Evolutionary conservation across 352 stramenopile species (phyloP).

Genomic region (Pythium plurisporium): DNA sequence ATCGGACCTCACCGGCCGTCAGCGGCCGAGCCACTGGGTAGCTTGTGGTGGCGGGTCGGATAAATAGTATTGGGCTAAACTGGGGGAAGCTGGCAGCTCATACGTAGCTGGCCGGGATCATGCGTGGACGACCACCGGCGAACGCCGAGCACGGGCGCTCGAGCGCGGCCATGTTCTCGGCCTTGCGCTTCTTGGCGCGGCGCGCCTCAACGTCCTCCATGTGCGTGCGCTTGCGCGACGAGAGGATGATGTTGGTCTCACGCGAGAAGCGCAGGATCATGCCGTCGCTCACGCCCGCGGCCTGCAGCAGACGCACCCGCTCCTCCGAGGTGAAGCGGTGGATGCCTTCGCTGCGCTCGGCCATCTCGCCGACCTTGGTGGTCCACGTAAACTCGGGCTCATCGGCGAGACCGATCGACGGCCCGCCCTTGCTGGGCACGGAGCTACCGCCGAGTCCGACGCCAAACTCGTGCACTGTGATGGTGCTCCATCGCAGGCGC

Average conservation of each 20-base stretch:
- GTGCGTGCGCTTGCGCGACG: slow-evolving; percentile 28
- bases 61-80: slow-evolving; percentile 39
- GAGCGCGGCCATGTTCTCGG: slow-evolving; percentile 34
- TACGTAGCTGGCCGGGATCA: slow-evolving; percentile 62
- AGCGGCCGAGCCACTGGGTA: background rate
- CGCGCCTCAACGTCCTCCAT: slow-evolving; percentile 13
- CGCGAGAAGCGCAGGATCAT: slow-evolving; percentile 38
- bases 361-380: slow-evolving; percentile 47
- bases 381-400: slow-evolving; percentile 44
- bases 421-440: slow-evolving; percentile 31
- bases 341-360: slow-evolving; percentile 36
- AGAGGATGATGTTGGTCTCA: slow-evolving; percentile 42
- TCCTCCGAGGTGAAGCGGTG: slow-evolving; percentile 40
- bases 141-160: slow-evolving; percentile 35
- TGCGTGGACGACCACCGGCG: slow-evolving; percentile 40
- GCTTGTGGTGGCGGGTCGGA: slow-evolving; percentile 10
- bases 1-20: background rate
- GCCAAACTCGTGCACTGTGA: slow-evolving; percentile 47
- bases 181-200: slow-evolving; percentile 44
- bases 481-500: slow-evolving; percentile 36
- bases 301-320: slow-evolving; percentile 27
- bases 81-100: slow-evolving; percentile 35
- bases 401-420: slow-evolving; percentile 36
- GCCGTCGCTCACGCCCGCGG: slow-evolving; percentile 28
- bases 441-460: slow-evolving; percentile 37